These are phyloP conservation scores for Diaporthe helianthi DNA, from an alignment of 2,329 filamentous ascomycete genomes.

Conservation along the genomic window DNA sequence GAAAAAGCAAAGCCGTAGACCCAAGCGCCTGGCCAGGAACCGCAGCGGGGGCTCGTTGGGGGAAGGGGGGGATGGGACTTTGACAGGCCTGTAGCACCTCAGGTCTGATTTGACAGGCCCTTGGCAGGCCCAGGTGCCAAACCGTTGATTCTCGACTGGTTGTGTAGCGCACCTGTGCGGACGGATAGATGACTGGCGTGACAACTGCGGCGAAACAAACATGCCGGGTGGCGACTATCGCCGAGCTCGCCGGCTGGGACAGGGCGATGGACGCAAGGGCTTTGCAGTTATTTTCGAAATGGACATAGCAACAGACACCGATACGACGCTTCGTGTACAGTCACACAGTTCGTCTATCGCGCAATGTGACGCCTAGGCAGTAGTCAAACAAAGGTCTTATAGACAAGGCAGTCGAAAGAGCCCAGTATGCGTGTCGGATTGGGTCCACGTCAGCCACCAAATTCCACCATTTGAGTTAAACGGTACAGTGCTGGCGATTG, in stretches of 20 bases:
- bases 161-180: slow-evolving; percentile 20
- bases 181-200: slow-evolving; percentile 20
- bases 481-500: neutral
- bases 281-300: neutral
- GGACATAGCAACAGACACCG: neutral
- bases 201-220: slow-evolving; percentile 6
- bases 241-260: neutral
- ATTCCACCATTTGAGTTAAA: neutral
- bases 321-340: neutral
- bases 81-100: neutral
- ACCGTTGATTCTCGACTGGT: slow-evolving; percentile 18
- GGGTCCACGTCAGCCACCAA: slow-evolving; percentile 19
- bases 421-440: neutral
- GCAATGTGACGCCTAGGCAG: neutral
- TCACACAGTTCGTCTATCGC: neutral
- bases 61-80: no score
- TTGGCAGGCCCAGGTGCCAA: slow-evolving; percentile 23
- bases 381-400: slow-evolving; percentile 15
- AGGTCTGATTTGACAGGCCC: neutral
- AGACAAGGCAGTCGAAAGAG: slow-evolving; percentile 2
- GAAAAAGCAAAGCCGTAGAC: slow-evolving; percentile 1
- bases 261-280: neutral
- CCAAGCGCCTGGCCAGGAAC: slow-evolving; percentile 3
- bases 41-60: neutral
- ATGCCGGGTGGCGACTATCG: slow-evolving; percentile 3